Evolutionary conservation across 257 asterid species (phyloP).

Genomic region (Fraxinus pennsylvanica): DNA sequence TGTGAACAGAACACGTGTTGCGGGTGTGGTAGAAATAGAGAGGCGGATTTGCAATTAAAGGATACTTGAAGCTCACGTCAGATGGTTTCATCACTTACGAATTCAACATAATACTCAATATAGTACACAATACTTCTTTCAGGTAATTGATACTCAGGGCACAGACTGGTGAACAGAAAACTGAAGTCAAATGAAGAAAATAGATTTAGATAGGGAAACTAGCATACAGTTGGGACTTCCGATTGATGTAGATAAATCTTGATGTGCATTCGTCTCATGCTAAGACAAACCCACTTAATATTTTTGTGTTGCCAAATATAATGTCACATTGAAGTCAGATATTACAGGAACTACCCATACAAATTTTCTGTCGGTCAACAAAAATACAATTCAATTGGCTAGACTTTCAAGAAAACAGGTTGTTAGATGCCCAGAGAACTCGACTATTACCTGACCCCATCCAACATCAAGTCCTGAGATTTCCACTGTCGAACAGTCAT

Average conservation of each 20-base stretch:
- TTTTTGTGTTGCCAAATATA: not conserved
- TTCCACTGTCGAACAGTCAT: conserved; percentile 57
- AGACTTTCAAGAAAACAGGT: not conserved
- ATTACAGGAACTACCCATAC: too few relatives aligned
- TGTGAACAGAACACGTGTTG: not conserved
- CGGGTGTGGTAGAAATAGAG: not conserved
- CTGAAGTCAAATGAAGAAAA: not conserved
- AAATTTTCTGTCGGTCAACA: not conserved
- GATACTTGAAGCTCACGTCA: not conserved
- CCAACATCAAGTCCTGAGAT: conserved; percentile 95
- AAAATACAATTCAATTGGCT: not conserved
- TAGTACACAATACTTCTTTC: not conserved
- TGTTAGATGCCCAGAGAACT: not conserved
- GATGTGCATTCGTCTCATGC: not conserved
- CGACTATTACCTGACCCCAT: conserved; percentile 89
- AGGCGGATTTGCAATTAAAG: not conserved
- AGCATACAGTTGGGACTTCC: not conserved
- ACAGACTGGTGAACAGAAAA: not conserved
- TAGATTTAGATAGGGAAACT: not conserved
- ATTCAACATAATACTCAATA: not conserved
- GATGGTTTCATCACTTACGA: not conserved
- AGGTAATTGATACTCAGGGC: not conserved
- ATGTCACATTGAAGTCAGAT: not conserved
- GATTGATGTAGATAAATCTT: not conserved
- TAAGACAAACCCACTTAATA: not conserved